Percentiles rank a stretch among this genome's conserved stretches.
phyloP scores from a whole-genome alignment of 768 basidiomycete species.

The Trichaptum fuscoviolaceum region DNA sequence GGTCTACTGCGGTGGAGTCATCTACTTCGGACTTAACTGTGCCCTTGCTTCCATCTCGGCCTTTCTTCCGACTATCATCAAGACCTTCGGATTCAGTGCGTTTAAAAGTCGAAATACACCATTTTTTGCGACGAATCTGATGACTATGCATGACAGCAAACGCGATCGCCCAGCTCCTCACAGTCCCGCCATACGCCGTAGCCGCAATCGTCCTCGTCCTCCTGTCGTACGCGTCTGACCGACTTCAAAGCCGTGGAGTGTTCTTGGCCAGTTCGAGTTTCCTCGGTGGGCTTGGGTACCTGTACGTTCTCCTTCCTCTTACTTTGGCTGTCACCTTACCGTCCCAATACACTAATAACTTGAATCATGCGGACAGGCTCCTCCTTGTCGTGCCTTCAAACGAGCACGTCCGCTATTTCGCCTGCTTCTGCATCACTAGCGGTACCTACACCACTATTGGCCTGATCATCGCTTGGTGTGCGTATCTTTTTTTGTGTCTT shows the following conservation, averaged over 20 bases:
- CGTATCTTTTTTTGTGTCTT: slow-evolving; percentile 25
- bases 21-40: slow-evolving; percentile 75
- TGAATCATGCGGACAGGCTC: slow-evolving; percentile 31
- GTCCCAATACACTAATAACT: not conserved
- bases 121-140: not conserved
- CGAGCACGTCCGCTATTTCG: slow-evolving; percentile 66
- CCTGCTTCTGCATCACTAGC: slow-evolving; percentile 69
- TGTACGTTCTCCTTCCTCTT: slow-evolving; percentile 36
- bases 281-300: slow-evolving; percentile 55
- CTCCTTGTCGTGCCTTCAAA: slow-evolving; percentile 51
- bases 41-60: slow-evolving; percentile 77
- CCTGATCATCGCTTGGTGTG: slow-evolving; percentile 73
- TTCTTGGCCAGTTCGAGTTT: slow-evolving; percentile 40
- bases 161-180: slow-evolving; percentile 64
- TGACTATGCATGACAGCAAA: slow-evolving; percentile 37
- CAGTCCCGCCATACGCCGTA: slow-evolving; percentile 78
- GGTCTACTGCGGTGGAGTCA: slow-evolving; percentile 62
- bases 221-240: slow-evolving; percentile 60
- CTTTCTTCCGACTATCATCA: slow-evolving; percentile 79
- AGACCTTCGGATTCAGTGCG: slow-evolving; percentile 67
- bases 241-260: slow-evolving; percentile 53
- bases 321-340: too few relatives aligned
- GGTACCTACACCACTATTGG: slow-evolving; percentile 78
- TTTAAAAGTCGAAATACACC: slow-evolving; percentile 7
- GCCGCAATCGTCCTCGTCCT: slow-evolving; percentile 56